Base-by-base conservation (phyloP, 202 grass and related monocot genomes). In the Zizania palustris region DNA sequence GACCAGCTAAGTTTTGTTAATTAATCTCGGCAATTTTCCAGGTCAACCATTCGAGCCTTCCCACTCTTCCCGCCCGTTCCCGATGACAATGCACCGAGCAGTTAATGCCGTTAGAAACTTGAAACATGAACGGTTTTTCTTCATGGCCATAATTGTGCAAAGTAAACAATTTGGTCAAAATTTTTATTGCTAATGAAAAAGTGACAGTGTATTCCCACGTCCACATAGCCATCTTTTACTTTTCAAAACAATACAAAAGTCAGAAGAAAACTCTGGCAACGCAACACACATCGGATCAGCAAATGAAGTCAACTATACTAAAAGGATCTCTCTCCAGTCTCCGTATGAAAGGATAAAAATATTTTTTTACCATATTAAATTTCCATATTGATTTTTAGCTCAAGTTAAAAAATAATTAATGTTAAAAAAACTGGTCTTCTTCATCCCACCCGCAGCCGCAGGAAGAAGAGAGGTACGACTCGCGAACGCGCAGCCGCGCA, bases 21-120 rank as follows among this genome's bases (percentile, higher is more conserved):
- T 87, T 80, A 76, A 75, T 60, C 50, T 5, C 42, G 15, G 16
- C 11, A 43, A 43, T 33, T 80, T 64, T 60, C 71, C 42, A 53
- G 71, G 92, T 95, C 92, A 91, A 95, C 92, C 53, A 35, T 80
- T 79, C 4, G 44, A 73, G 77, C 82, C 73, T 87, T 62, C 73
- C 68, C 33, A 75, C 86, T 55, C 12, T 65, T 72, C 78, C 73
- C 28, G 59, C 62, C n/a, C n/a, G n/a, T n/a, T n/a, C n/a, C n/a
- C n/a, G n/a, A n/a, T n/a, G n/a, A n/a, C n/a, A n/a, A n/a, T n/a
- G n/a, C 20, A 3, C 20, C 11, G 13, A 34, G 14, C 3, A 63
- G 9, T 39, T 3, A 0, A 9, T 9, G 37, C 3, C 35, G 42
- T 5, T 11, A 42, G 9, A 42, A 42, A 19, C 16, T 65, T 19